Evolutionary conservation across 2,329 filamentous ascomycete genomes (phyloP).

Genomic region (Coniochaeta ligniaria): DNA sequence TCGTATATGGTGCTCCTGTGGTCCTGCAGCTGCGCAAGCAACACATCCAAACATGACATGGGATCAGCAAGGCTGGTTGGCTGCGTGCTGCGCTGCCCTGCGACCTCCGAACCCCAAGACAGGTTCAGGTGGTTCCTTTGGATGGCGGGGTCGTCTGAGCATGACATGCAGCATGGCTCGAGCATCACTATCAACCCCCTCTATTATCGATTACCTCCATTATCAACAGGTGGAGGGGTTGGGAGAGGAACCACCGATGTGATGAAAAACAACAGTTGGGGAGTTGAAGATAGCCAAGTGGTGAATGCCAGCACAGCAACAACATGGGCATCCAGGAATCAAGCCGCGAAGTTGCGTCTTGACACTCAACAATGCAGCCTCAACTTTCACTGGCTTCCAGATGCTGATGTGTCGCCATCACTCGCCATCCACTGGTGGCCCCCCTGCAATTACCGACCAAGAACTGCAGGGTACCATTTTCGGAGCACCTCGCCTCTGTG

Average conservation of each 20-base stretch:
- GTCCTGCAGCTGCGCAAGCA: not conserved
- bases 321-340: not conserved
- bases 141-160: not conserved
- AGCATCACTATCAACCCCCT: not conserved
- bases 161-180: slow-evolving; percentile 4
- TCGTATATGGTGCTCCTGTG: not conserved
- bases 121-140: not conserved
- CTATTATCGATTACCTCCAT: slow-evolving; percentile 3
- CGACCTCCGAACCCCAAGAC: not conserved
- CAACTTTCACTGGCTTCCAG: not conserved
- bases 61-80: not conserved
- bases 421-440: not conserved
- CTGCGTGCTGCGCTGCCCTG: not conserved
- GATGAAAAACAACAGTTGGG: not conserved
- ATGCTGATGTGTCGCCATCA: not conserved
- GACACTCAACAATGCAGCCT: not conserved
- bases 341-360: not conserved
- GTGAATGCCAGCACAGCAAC: not conserved
- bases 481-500: not conserved
- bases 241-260: not conserved
- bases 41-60: not conserved
- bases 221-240: not conserved
- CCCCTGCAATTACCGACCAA: not conserved
- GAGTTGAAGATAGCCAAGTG: not conserved
- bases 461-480: not conserved